Evolutionary conservation across 257 asterid genomes (phyloP).

Genomic region (Capsicum rhomboideum): DNA sequence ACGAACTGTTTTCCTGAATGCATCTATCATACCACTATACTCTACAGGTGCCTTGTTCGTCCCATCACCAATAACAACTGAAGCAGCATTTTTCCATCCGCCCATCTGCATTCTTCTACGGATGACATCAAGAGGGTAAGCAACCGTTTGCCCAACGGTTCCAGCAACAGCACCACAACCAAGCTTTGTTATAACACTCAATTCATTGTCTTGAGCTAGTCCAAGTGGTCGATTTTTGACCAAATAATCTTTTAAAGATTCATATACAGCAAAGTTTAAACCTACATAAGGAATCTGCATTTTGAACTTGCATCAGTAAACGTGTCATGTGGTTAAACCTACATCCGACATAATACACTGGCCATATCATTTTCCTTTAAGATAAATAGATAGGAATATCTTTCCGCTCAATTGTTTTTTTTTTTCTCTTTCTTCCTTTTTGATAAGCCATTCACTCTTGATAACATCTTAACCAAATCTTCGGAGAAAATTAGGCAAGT

Average conservation of each 20-base stretch:
- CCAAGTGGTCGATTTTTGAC: slow-evolving; percentile 52
- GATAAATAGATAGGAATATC: neutral
- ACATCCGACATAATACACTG: neutral
- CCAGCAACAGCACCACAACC: slow-evolving; percentile 96
- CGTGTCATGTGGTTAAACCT: slow-evolving; percentile 1
- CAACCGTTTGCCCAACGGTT: slow-evolving; percentile 94
- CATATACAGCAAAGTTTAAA: slow-evolving; percentile 93
- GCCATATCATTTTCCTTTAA: neutral
- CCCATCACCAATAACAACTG: slow-evolving; percentile 78
- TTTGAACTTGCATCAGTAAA: slow-evolving; percentile 2
- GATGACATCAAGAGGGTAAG: slow-evolving; percentile 95
- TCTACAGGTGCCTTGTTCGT: slow-evolving; percentile 54
- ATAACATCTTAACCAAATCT: neutral
- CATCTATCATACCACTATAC: slow-evolving; percentile 89
- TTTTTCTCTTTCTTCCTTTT: neutral
- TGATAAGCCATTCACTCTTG: too few relatives aligned
- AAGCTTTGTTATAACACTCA: slow-evolving; percentile 78
- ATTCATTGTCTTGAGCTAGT: slow-evolving; percentile 61
- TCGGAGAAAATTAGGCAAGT: neutral
- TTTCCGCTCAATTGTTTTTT: neutral
- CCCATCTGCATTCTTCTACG: slow-evolving; percentile 99
- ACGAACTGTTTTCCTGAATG: slow-evolving; percentile 91
- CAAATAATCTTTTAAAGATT: slow-evolving; percentile 87
- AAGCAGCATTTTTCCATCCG: slow-evolving; percentile 90
- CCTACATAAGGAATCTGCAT: slow-evolving; percentile 95